Base-by-base conservation (phyloP, 2,329 filamentous ascomycete genomes). In the Penicillium expansum region DNA sequence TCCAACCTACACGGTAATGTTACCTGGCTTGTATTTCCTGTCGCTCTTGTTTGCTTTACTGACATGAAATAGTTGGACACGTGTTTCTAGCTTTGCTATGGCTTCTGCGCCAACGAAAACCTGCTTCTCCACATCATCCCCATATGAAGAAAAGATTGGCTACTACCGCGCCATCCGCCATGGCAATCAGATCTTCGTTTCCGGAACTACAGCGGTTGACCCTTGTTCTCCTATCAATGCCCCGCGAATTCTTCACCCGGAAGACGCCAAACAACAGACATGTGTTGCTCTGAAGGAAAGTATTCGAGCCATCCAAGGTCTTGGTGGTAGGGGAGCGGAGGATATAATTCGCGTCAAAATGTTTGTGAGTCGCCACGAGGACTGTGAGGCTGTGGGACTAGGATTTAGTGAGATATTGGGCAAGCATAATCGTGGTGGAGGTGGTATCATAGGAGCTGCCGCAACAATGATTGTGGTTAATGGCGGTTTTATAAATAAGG, bases 81-180 rank as follows among this genome's bases (percentile, higher is more conserved):
- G 5, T 2, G 27, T 24, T 16, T n/a, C n/a, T 37, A n/a, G 8
- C 8, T 16, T 20, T 4, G 32, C 5, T 22, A 51, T 51, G 48
- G 20, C 29, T 33, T 42, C 38, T 10, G 5, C 1, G 2, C 13
- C 10, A 27, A 7, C 37, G 30, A 71, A 71, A 52, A 58, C 59
- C 42, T 66, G 67, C 56, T 70, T 70, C 57, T 66, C 66, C 30
- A 75, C 74, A 8, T 49, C 65, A 18, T 76, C 74, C 5, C 73
- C 72, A 6, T 75, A 68, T 58, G 74, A 76, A 54, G 61, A 67
- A 32, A 60, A 60, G 39, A 69, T 75, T 52, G 73, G 73, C 32
- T 74, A 76, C 52, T 73, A 75, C 55, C 73, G 74, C 35, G 74
- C 73, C 18, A 66, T 76, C 20, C 73, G 73, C 8, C 66, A 67